phyloP scores from a whole-genome alignment of 2,329 filamentous ascomycete species.

The Alternaria panax region DNA sequence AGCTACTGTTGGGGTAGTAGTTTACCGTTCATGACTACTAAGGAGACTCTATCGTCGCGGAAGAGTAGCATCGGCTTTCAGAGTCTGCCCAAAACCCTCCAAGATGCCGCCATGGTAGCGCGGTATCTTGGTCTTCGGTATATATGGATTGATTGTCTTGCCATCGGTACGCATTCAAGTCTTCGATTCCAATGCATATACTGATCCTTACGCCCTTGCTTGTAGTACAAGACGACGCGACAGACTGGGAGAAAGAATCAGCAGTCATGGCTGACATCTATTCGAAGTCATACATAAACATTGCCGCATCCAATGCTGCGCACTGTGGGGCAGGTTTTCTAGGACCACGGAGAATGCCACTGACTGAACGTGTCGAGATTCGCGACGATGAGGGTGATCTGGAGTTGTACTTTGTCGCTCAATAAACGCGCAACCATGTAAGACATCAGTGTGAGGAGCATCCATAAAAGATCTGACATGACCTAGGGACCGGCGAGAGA shows the following conservation, averaged over 20 bases:
- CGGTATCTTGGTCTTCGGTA: background rate
- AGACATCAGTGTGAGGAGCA: background rate
- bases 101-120: constrained; percentile 6
- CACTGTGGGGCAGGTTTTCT: constrained; percentile 14
- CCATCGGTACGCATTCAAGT: background rate
- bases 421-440: background rate
- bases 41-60: background rate
- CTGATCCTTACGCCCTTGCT: background rate
- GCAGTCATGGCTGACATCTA: constrained; percentile 16
- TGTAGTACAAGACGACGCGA: constrained; percentile 12
- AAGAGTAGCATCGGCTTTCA: constrained; percentile 5
- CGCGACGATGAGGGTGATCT: background rate
- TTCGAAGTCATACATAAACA: background rate
- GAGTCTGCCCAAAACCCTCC: constrained; percentile 9
- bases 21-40: constrained; percentile 12
- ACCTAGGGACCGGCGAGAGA: background rate
- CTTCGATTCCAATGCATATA: background rate
- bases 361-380: constrained; percentile 4
- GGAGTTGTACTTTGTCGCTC: constrained; percentile 1
- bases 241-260: constrained; percentile 15
- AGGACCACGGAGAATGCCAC: background rate
- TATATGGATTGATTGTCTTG: constrained; percentile 15
- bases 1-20: constrained; percentile 17
- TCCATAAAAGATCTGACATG: background rate
- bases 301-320: constrained; percentile 8